Evolutionary conservation across 2,329 filamentous ascomycete species (phyloP).

Genomic region (Cladophialophora carrionii): DNA sequence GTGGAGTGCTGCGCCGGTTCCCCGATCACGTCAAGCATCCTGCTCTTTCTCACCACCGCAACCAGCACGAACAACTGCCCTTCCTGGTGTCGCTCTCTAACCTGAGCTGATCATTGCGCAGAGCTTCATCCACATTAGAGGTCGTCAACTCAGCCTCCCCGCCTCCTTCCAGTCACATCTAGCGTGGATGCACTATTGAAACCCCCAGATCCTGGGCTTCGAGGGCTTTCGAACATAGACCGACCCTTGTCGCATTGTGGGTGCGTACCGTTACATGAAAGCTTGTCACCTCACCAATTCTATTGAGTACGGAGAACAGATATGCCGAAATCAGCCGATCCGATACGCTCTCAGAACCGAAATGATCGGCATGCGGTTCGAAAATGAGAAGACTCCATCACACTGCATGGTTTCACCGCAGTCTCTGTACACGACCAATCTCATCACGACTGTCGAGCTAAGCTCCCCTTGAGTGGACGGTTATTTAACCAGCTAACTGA

Average conservation of each 20-base stretch:
- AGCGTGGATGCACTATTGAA: background rate
- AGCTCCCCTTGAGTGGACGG: background rate
- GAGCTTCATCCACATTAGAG: background rate
- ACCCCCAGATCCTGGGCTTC: background rate
- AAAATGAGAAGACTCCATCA: conserved; percentile 21
- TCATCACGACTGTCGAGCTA: background rate
- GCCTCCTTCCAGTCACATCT: too few species aligned
- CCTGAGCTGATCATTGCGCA: background rate
- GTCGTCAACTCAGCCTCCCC: too few species aligned
- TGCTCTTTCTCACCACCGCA: background rate
- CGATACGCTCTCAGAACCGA: conserved; percentile 18
- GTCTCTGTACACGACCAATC: background rate
- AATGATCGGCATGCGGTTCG: conserved; percentile 20
- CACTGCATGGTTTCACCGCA: conserved; percentile 6
- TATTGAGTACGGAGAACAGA: background rate
- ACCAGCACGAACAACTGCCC: background rate
- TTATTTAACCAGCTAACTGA: background rate
- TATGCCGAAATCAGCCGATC: conserved; percentile 22
- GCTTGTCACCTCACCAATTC: background rate
- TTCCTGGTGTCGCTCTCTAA: background rate
- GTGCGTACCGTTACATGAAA: background rate
- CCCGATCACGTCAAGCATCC: background rate
- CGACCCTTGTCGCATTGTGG: background rate
- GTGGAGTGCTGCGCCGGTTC: background rate
- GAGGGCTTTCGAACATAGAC: background rate